Evolutionary conservation across 345 rosid species (phyloP).

Genomic region (Populus pruinosa): DNA sequence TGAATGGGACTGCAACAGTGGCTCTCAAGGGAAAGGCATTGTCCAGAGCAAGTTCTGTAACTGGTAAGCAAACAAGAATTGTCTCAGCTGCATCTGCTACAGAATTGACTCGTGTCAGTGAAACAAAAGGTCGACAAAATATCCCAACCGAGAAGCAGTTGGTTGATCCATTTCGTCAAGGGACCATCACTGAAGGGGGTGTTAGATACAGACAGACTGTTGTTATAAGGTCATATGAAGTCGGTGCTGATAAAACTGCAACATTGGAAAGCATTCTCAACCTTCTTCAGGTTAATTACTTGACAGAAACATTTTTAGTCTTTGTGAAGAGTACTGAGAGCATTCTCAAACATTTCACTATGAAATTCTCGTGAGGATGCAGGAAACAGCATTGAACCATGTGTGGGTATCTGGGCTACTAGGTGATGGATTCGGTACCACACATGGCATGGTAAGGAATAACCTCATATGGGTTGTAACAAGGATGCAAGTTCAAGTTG

Average conservation of each 20-base stretch:
- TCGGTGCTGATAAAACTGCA: conserved; percentile 59
- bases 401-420: conserved; percentile 79
- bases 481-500: conserved; percentile 59
- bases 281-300: conserved; percentile 51
- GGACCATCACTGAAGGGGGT: conserved; percentile 47
- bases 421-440: conserved; percentile 68
- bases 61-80: background rate
- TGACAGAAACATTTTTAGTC: too few relatives aligned
- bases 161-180: conserved; percentile 58
- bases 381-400: conserved; percentile 74
- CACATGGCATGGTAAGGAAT: conserved; percentile 63
- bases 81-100: conserved; percentile 15
- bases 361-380: background rate
- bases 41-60: background rate
- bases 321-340: too few relatives aligned
- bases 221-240: conserved; percentile 60
- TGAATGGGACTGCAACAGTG: background rate
- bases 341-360: too few relatives aligned
- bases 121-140: conserved; percentile 37
- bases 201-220: conserved; percentile 54
- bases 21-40: background rate
- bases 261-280: conserved; percentile 59
- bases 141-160: conserved; percentile 55
- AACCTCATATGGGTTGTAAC: conserved; percentile 75
- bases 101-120: conserved; percentile 22